Base-by-base conservation (phyloP, 805 yeast genomes). In the Myxozyma neotropica region DNA sequence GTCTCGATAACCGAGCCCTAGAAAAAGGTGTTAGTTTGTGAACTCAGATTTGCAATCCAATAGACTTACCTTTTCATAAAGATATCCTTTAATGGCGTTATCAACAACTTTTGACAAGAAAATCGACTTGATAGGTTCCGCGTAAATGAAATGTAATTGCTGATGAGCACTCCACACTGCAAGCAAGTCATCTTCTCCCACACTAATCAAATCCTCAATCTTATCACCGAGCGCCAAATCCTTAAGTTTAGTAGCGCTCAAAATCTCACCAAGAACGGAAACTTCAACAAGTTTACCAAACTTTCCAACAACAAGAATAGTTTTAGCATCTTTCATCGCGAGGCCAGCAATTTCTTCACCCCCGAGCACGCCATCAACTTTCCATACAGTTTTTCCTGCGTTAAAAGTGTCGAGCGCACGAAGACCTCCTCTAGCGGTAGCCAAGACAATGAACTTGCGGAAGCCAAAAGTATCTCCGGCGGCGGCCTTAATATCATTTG, bases 381-480 rank as follows among this genome's bases (percentile, higher is more conserved):
- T 46, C 69, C 76, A 74, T 3, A 55, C 65, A 1, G 63, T 55
- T 4, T 53, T 46, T 13, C 75, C 75, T 6, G 43, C 57, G 26
- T 59, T 53, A 4, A 56, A 46, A 2, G 71, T 62, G 33, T 73
- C 73, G 5, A 74, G 61, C 5, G 73, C 77, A 40, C 67, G 58
- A 2, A 73, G 55, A 2, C 69, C 58, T n/a, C 72, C 72, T 7
- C 26, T n/a, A 2, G 45, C 36, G 8, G 76, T 72, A 6, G 64
- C 69, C 1, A 69, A 67, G 10, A 74, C 67, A 1, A 73, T 59
- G 19, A 68, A 56, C 66, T 75, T 73, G 43, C 70, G 66, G 61
- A 73, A 72, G 1, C 75, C 75, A 54, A 75, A 75, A 27, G 67
- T 52, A 15, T 65, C 67, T 8, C 62, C 67, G 19, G 63, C 64